Evolutionary conservation across 2,329 filamentous ascomycete genomes (phyloP).

Genomic region (Hypoxylon sp.): DNA sequence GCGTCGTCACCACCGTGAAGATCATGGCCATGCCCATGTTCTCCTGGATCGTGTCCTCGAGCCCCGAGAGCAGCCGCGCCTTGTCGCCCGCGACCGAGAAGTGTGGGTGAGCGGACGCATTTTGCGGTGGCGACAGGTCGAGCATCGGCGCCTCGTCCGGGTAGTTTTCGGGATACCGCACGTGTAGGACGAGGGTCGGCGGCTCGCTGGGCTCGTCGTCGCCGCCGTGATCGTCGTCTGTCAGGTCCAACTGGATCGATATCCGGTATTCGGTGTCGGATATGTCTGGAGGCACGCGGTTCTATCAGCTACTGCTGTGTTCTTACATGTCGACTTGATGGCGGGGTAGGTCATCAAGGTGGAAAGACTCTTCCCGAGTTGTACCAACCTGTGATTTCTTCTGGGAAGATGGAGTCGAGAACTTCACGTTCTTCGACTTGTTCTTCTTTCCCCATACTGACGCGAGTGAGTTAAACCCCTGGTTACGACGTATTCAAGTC

Average conservation of each 20-base stretch:
- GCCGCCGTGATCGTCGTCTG: slow-evolving; percentile 69
- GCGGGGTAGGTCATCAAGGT: slow-evolving; percentile 27
- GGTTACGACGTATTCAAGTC: not conserved
- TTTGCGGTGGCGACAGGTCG: slow-evolving; percentile 77
- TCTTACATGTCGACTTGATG: slow-evolving; percentile 1
- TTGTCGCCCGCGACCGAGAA: slow-evolving; percentile 86
- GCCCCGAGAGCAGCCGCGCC: slow-evolving; percentile 71
- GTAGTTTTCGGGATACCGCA: slow-evolving; percentile 89
- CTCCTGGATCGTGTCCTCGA: slow-evolving; percentile 83
- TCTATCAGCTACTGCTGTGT: not conserved
- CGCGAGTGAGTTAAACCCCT: not conserved
- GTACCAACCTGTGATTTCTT: slow-evolving; percentile 85
- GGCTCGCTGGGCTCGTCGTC: slow-evolving; percentile 68
- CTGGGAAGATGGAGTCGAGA: slow-evolving; percentile 96
- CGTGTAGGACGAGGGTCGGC: slow-evolving; percentile 79
- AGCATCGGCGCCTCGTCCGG: slow-evolving; percentile 86
- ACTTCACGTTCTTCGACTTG: slow-evolving; percentile 97
- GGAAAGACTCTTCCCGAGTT: no score
- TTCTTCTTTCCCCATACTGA: slow-evolving; percentile 77
- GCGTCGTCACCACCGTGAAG: slow-evolving; percentile 84
- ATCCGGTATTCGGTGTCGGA: slow-evolving; percentile 90
- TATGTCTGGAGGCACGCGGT: slow-evolving; percentile 66
- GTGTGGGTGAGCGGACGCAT: slow-evolving; percentile 72
- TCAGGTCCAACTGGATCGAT: slow-evolving; percentile 82
- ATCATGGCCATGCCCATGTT: slow-evolving; percentile 98